Conservation (phyloP, 208 protist species). For the Trypanosoma congolense region DNA sequence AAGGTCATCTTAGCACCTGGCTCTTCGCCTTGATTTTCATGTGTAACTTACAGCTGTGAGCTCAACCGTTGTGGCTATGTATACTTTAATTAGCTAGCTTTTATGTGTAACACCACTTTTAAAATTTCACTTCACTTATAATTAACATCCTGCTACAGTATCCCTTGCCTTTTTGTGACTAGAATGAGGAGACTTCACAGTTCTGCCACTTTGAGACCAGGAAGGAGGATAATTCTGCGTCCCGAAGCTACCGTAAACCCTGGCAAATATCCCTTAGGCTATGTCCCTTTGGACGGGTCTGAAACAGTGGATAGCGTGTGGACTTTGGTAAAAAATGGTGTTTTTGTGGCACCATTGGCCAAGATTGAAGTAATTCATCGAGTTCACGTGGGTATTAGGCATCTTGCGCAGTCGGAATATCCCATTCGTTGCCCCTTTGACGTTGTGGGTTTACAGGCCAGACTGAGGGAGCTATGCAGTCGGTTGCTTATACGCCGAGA, state of each 20-base stretch:
- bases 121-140: no score
- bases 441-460: constrained; percentile 31
- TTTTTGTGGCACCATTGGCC: constrained; percentile 72
- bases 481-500: constrained; percentile 76
- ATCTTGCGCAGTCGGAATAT: constrained; percentile 58
- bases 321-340: constrained; percentile 58
- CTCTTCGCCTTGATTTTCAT: no score
- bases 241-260: constrained; percentile 24
- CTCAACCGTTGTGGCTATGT: no score
- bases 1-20: no score
- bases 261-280: constrained; percentile 62
- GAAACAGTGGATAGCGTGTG: constrained; percentile 79
- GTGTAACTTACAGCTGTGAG: no score
- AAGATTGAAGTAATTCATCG: constrained; percentile 77
- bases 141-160: no score
- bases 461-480: constrained; percentile 54
- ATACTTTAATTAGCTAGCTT: no score
- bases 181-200: constrained; percentile 9
- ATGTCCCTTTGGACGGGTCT: constrained; percentile 70
- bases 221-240: constrained; percentile 22
- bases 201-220: constrained; percentile 1
- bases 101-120: no score
- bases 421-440: constrained; percentile 51
- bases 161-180: constrained; percentile 1
- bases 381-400: constrained; percentile 39